A percentile compares a stretch with the other conserved stretches of the same genome.
Evolutionary conservation across 352 stramenopile species (phyloP).

Genomic region (Phytophthora lateralis): DNA sequence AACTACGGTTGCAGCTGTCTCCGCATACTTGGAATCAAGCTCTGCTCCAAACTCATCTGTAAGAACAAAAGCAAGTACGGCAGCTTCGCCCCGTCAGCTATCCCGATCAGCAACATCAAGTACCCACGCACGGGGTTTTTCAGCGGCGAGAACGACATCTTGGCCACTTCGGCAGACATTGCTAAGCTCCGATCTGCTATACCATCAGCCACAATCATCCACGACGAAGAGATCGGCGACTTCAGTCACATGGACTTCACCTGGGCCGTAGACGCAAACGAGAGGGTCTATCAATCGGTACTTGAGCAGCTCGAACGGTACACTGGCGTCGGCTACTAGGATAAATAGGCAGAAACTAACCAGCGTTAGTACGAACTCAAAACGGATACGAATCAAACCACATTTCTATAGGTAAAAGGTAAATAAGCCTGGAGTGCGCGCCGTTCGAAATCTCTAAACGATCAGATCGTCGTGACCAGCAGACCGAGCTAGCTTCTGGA

Average conservation of each 20-base stretch:
- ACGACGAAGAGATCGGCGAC: constrained; percentile 37
- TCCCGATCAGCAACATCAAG: constrained; percentile 35
- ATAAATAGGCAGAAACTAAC: constrained; percentile 8
- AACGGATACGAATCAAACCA: constrained; percentile 21
- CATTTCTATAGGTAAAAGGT: constrained; percentile 33
- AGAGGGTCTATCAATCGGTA: constrained; percentile 51
- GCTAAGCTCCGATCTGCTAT: constrained; percentile 38
- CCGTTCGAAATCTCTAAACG: constrained; percentile 18
- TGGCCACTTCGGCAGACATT: constrained; percentile 39
- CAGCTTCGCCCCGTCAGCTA: constrained; percentile 44
- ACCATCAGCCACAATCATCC: constrained; percentile 40
- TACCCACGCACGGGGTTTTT: constrained; percentile 54
- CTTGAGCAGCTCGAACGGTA: constrained; percentile 48
- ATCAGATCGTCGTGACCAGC: constrained; percentile 34
- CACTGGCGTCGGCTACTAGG: constrained; percentile 40
- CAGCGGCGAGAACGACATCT: constrained; percentile 38
- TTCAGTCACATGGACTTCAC: constrained; percentile 66
- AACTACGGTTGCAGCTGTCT: constrained; percentile 56
- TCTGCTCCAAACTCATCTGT: constrained; percentile 43
- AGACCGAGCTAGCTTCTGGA: constrained; percentile 43
- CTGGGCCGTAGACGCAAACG: constrained; percentile 44
- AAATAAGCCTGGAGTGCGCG: constrained; percentile 21
- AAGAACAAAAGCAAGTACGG: constrained; percentile 59
- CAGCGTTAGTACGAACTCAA: constrained; percentile 12
- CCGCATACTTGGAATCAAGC: constrained; percentile 28